These are phyloP conservation scores for Saccharomycopsis sp. DNA, from an alignment of 805 yeast genomes.

Conservation along the genomic window DNA sequence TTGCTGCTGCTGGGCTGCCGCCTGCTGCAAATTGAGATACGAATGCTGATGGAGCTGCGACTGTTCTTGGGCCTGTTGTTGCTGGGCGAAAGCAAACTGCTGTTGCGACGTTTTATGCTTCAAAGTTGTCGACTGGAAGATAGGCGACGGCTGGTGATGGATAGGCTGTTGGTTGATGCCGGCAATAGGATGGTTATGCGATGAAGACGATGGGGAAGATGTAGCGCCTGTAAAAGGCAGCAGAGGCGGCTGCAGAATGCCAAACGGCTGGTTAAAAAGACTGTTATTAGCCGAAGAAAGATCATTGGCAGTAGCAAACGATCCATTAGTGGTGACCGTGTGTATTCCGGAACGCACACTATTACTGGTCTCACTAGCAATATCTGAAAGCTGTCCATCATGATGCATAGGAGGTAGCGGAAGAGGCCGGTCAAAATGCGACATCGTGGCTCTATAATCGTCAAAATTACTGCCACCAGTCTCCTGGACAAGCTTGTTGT, in stretches of 20 bases:
- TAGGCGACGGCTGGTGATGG: background rate
- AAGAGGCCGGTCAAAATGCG: conserved; percentile 15
- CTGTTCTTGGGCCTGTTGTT: conserved; percentile 8
- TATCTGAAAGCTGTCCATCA: conserved; percentile 3
- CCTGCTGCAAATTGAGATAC: background rate
- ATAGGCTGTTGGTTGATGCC: background rate
- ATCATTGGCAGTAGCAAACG: background rate
- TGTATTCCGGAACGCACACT: background rate
- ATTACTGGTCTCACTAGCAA: conserved; percentile 6
- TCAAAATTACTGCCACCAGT: background rate
- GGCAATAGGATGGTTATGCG: background rate
- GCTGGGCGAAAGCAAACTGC: background rate
- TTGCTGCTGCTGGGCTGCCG: background rate
- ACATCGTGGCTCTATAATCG: background rate
- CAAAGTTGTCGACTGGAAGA: background rate
- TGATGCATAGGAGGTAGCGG: conserved; percentile 15
- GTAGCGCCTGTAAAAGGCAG: background rate
- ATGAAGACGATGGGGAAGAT: background rate
- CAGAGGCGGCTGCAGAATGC: background rate
- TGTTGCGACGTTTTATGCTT: background rate
- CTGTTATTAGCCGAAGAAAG: background rate
- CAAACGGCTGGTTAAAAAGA: background rate
- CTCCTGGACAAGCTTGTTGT: background rate
- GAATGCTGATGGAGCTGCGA: conserved; percentile 26
- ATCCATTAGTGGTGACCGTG: background rate